Evolutionary conservation across 2,329 filamentous ascomycete genomes (phyloP), one percentile per base, ranked within the genome.

Genomic region (Furcasterigmium sp.): DNA sequence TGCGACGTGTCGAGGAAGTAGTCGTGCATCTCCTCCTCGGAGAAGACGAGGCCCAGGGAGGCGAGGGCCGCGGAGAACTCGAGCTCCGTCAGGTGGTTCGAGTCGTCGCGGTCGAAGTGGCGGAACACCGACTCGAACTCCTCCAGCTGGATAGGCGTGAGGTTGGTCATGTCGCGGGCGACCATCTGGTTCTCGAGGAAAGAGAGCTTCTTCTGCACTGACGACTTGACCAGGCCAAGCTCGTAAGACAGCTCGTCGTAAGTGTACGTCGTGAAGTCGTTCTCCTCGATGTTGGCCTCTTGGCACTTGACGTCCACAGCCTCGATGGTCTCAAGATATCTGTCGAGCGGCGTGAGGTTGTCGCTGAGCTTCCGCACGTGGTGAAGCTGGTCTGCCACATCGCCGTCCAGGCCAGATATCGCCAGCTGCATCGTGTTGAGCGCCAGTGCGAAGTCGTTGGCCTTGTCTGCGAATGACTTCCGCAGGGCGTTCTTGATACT

Each of bases 101-200:
- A 88, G 46, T 89, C 80, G 57, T 97, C 91, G 44, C 91, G 85
- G 64, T 98, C 93, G 59, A 98, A 98, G 68, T 98, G 93, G 43
- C 93, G 81, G 73, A 98, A 98, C 6, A 98, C 93, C 11, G 87
- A 94, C 69, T 98, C 93, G 59, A 98, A 98, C 64, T 98, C 93
- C 64, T 98, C 93, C 26, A 98, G 76, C 65, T 98, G 93, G 56
- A 98, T 97, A 1, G 93, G 93, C 10, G 93, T 98, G 32, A 98
- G 74, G 63, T 98, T 98, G 42, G 93, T 98, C 93, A 98, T 98
- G 69, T 87, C 95, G 49, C 93, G 84, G 20, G 91, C 93, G 14
- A 98, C 93, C 76, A 96, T 94, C 67, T 98, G 93, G 68, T 98
- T 98, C 60, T 98, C 91, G 43, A 98, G 73, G 70, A 98, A 98